Evolutionary conservation across 768 basidiomycete species (phyloP), one percentile per base, ranked within the genome.

Genomic region (Tremella mesenterica): DNA sequence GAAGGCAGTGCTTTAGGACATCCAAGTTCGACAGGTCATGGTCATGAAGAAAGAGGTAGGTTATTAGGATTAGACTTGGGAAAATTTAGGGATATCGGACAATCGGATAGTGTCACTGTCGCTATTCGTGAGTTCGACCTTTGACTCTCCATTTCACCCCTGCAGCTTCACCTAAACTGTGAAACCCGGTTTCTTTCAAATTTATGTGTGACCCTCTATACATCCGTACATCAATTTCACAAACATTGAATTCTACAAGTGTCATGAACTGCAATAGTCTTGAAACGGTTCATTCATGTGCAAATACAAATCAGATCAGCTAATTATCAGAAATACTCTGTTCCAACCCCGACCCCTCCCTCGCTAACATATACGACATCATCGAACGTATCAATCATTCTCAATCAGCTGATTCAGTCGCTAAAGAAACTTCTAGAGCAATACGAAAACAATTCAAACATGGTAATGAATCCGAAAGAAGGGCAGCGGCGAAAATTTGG

Each of bases 351-450:
- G 64, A 69, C 44, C 67, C 67, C 0, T 51, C 67, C 12, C 88
- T 86, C 84, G 72, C 79, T 0, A 78, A 88, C 27, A 85, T 91
- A 0, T 77, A 89, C 46, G 87, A 89, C 50, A 85, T 91, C 14
- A 90, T 86, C 63, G 89, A 93, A 50, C 78, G 86, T 29, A 85
- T 86, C 3, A 86, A 85, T 0, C 59, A 63, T 21, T 69, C 69
- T 7, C 47, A 57, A 12, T 72, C 80, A 1, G 85, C 66, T 61
- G 86, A 90, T 52, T 67, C 73, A 8, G 82, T 83, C 49, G 86
- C 87, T 9, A 90, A 85, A 68, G 90, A 91, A 65, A 88, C 89
- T 0, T 82, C 85, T 5, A 82, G 83, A 49, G 86, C 89, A 1
- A 76, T 92, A 39, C 76, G 89, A 45, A 80, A 83, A 38, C 88